Conservation (phyloP, 495 filamentous ascomycete species). For the Hypoxylon fuscum region DNA sequence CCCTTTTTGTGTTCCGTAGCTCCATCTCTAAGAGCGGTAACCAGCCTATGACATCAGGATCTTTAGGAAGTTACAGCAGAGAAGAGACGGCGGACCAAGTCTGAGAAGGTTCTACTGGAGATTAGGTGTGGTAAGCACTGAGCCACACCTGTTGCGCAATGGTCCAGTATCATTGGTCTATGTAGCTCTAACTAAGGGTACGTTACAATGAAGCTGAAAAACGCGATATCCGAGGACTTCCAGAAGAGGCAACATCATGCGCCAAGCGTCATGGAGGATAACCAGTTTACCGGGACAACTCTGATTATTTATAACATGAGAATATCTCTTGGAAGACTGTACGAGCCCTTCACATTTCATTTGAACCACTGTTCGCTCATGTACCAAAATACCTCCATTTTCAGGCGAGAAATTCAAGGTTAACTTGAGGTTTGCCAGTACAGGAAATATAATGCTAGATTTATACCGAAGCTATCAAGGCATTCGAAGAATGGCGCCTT, state of each 20-base stretch:
- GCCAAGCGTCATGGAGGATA: neutral
- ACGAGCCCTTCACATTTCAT: too few relatives aligned
- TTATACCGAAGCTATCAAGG: too few relatives aligned
- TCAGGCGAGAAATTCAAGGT: too few relatives aligned
- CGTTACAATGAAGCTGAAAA: too few relatives aligned
- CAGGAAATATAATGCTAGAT: too few relatives aligned
- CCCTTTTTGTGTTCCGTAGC: too few relatives aligned
- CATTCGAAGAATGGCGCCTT: neutral
- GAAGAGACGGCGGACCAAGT: neutral
- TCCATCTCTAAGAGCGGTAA: too few relatives aligned
- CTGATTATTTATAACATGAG: neutral
- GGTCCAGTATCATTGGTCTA: neutral
- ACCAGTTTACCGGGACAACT: neutral
- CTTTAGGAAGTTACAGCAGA: too few relatives aligned
- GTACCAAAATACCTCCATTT: neutral
- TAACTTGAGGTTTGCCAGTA: too few relatives aligned
- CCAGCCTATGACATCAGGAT: too few relatives aligned
- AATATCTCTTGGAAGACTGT: slow-evolving; percentile 2
- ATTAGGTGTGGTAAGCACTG: neutral
- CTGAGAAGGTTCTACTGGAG: neutral
- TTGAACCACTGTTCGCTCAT: neutral
- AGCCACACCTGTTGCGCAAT: neutral
- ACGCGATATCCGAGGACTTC: neutral
- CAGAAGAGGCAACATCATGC: neutral
- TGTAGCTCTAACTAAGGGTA: too few relatives aligned